Evolutionary conservation across 495 filamentous ascomycete species (phyloP).

Genomic region (Penicillium fimorum): DNA sequence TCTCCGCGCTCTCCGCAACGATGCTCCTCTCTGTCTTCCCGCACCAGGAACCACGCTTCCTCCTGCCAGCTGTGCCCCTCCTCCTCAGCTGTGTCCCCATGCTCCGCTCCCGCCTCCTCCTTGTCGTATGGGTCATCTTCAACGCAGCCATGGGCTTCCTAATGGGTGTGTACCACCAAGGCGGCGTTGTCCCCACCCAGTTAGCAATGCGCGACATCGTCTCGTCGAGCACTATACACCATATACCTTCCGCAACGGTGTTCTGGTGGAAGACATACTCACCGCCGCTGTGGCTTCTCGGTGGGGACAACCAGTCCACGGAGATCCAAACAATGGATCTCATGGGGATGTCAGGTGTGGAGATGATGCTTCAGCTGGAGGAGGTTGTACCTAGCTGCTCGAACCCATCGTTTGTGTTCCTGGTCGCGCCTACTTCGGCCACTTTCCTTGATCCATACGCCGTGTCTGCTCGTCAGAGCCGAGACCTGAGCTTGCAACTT

Average conservation of each 20-base stretch:
- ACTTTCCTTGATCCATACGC: slow-evolving; percentile 67
- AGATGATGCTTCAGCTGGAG: slow-evolving; percentile 59
- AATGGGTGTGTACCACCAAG: slow-evolving; percentile 94
- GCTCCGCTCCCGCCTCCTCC: slow-evolving; percentile 62
- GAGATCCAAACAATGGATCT: slow-evolving; percentile 69
- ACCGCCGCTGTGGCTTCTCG: slow-evolving; percentile 88
- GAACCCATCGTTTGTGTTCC: slow-evolving; percentile 43
- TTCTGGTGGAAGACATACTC: slow-evolving; percentile 99
- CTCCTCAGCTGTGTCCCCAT: slow-evolving; percentile 78
- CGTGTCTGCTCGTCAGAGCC: slow-evolving; percentile 17
- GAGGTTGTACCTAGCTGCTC: slow-evolving; percentile 54
- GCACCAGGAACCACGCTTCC: slow-evolving; percentile 94
- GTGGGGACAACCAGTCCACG: slow-evolving; percentile 54
- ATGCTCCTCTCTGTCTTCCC: slow-evolving; percentile 77
- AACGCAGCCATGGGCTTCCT: slow-evolving; percentile 74
- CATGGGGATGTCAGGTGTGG: slow-evolving; percentile 70
- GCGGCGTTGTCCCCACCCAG: slow-evolving; percentile 83
- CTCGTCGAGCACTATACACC: slow-evolving; percentile 18
- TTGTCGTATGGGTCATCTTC: slow-evolving; percentile 75
- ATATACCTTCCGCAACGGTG: slow-evolving; percentile 56
- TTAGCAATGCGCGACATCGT: slow-evolving; percentile 47
- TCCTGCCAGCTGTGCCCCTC: slow-evolving; percentile 85
- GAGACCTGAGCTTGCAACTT: slow-evolving; percentile 37
- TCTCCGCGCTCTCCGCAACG: slow-evolving; percentile 80
- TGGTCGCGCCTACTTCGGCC: slow-evolving; percentile 70